These are phyloP conservation scores for Echinochloa phyllopogon DNA, from an alignment of 176 grass and related monocot genomes.

Conservation along the genomic window DNA sequence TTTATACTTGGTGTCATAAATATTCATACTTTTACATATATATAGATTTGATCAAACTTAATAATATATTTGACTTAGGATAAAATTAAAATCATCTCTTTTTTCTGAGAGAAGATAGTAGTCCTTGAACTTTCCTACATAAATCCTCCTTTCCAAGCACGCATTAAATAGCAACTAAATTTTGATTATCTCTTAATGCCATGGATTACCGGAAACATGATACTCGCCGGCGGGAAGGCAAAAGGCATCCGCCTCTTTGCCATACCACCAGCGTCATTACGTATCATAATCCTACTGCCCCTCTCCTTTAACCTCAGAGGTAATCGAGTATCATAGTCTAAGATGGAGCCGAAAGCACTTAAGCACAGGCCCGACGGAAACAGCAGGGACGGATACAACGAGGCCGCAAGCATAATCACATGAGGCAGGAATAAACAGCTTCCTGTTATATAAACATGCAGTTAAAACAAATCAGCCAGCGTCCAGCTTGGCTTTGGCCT, in stretches of 20 bases:
- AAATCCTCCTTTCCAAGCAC: background rate
- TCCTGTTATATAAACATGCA: conserved; percentile 1
- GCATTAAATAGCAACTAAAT: background rate
- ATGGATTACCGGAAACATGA: background rate
- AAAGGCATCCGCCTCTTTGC: background rate
- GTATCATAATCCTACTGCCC: background rate
- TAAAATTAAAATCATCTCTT: too few relatives aligned
- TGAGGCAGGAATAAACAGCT: conserved; percentile 18
- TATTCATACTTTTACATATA: too few relatives aligned
- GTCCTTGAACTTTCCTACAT: background rate
- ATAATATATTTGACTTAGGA: too few relatives aligned
- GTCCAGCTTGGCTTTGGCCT: background rate
- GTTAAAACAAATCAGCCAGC: conserved; percentile 25
- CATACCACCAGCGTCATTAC: background rate
- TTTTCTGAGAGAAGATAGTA: too few relatives aligned
- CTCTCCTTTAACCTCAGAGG: background rate
- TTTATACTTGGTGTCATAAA: too few relatives aligned
- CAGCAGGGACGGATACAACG: conserved; percentile 27
- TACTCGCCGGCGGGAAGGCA: background rate
- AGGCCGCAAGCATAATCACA: conserved; percentile 21
- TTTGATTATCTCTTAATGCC: background rate
- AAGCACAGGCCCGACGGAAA: background rate
- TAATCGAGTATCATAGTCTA: background rate
- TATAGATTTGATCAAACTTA: too few relatives aligned
- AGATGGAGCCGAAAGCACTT: background rate